Conservation (phyloP, 2,329 filamentous ascomycete genomes). For the Penicillium frequentans region DNA sequence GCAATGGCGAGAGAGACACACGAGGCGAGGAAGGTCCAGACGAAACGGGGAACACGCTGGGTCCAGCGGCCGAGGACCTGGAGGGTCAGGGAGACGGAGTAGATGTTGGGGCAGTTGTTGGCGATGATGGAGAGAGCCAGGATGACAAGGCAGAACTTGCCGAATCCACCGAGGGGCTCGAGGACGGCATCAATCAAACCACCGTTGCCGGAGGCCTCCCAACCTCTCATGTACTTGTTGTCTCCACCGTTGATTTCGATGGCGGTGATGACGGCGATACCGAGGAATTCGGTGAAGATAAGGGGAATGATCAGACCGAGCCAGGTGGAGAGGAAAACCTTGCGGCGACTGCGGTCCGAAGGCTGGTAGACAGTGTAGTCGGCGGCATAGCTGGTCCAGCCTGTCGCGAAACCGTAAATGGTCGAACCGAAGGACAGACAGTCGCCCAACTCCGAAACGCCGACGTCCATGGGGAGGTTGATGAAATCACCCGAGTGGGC, state of each 20-base stretch:
- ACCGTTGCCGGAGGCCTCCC: conserved; percentile 59
- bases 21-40: conserved; percentile 65
- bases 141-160: conserved; percentile 69
- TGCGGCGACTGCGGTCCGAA: conserved; percentile 55
- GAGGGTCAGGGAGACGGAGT: conserved; percentile 67
- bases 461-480: conserved; percentile 60
- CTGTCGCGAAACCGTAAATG: conserved; percentile 67
- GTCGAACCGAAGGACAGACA: conserved; percentile 67
- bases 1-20: conserved; percentile 67
- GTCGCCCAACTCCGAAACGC: conserved; percentile 59
- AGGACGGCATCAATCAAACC: conserved; percentile 68
- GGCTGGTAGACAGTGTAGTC: conserved; percentile 83
- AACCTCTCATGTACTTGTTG: conserved; percentile 59
- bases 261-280: conserved; percentile 68
- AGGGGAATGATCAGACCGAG: conserved; percentile 69
- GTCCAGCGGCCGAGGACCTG: conserved; percentile 63
- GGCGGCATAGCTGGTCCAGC: conserved; percentile 73
- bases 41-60: conserved; percentile 64
- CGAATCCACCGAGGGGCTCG: conserved; percentile 64
- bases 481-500: conserved; percentile 66
- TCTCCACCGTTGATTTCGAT: conserved; percentile 54
- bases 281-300: conserved; percentile 72
- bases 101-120: conserved; percentile 72
- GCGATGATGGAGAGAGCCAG: conserved; percentile 67
- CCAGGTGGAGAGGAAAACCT: conserved; percentile 70